These are phyloP conservation scores for Leccinum pachyderme DNA, from an alignment of 1,284 basidiomycete species.

Conservation along the genomic window DNA sequence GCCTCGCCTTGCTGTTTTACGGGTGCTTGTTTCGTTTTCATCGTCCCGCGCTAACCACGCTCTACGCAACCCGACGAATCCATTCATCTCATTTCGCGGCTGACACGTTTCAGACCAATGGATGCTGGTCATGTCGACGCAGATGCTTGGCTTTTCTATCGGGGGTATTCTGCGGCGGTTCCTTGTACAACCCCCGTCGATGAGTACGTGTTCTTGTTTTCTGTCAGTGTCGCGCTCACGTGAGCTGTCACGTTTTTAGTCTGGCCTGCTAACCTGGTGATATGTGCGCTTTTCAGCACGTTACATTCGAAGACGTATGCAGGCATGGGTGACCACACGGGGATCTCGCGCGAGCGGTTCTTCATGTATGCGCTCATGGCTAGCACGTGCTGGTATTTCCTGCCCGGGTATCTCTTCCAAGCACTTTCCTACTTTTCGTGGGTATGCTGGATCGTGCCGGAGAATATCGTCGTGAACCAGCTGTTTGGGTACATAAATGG, in stretches of 20 bases:
- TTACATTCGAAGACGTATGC: conserved; percentile 62
- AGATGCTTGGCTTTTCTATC: conserved; percentile 84
- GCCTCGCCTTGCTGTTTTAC: background rate
- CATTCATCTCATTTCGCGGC: conserved; percentile 30
- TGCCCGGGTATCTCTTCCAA: conserved; percentile 72
- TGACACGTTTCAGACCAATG: conserved; percentile 53
- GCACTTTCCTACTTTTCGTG: conserved; percentile 67
- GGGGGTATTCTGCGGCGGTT: conserved; percentile 77
- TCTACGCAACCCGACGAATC: background rate
- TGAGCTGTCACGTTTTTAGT: conserved; percentile 38
- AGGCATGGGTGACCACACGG: conserved; percentile 59
- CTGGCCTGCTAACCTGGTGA: conserved; percentile 85
- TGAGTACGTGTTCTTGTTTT: conserved; percentile 49
- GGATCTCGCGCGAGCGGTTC: conserved; percentile 76
- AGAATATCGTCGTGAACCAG: conserved; percentile 64
- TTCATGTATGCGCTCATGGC: conserved; percentile 61
- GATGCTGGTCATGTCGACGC: conserved; percentile 82
- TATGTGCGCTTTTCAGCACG: conserved; percentile 80
- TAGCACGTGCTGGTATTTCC: conserved; percentile 66
- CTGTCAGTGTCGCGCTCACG: background rate
- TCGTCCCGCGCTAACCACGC: background rate
- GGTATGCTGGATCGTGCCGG: conserved; percentile 80
- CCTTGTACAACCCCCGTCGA: conserved; percentile 83
- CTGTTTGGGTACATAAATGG: conserved; percentile 80
- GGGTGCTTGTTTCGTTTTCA: background rate